Base-by-base conservation (phyloP, 2,329 filamentous ascomycete species). In the Scedosporium dehoogii region DNA sequence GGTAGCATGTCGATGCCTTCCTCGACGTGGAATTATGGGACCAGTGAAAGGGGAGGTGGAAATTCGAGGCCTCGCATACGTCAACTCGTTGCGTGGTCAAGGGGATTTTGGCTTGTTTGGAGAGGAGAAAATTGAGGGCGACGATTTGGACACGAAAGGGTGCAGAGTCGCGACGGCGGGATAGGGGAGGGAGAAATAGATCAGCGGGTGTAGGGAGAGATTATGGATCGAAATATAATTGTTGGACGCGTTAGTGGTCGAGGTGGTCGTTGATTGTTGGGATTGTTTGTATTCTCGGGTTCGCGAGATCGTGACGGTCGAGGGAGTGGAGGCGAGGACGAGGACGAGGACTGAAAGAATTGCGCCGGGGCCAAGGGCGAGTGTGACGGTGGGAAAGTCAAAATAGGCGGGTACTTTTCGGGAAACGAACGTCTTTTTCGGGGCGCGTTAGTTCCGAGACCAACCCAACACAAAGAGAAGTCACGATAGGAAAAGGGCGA, bases 1-100 rank as follows among this genome's bases (percentile, higher is more conserved):
- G 78, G 74, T 76, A 76, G 80, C 83, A 85, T 85, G 80, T 82
- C 82, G 81, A 76, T 78, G 80, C 77, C 75, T 73, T 63, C 64
- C 71, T 67, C 25, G 70, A 68, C 16, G 67, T 66, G 4, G 51
- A 25, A 23, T 55, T 23, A 29, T 71, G 66, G 60, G 72, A 14
- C 27, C 6, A 44, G 7, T 33, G 10, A 41, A 55, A 29, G 56
- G 42, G n/a, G 6, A 33, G 51, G 33, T 58, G n/a, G 33, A 46
- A 25, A 60, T 44, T 27, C 38, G 27, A 59, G n/a, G 57, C 33
- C 38, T 44, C n/a, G 33, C 18, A 25, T 44, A n/a, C 38, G 38
- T 44, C 21, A 21, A 25, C 18, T 10, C 29, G 21, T 42, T 12
- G 57, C 4, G n/a, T 9, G 38, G 41, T 33, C 5, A 38, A 25